Evolutionary conservation across 768 basidiomycete genomes (phyloP), one percentile per base, ranked within the genome.

Genomic region (Hypsizygus marmoreus): DNA sequence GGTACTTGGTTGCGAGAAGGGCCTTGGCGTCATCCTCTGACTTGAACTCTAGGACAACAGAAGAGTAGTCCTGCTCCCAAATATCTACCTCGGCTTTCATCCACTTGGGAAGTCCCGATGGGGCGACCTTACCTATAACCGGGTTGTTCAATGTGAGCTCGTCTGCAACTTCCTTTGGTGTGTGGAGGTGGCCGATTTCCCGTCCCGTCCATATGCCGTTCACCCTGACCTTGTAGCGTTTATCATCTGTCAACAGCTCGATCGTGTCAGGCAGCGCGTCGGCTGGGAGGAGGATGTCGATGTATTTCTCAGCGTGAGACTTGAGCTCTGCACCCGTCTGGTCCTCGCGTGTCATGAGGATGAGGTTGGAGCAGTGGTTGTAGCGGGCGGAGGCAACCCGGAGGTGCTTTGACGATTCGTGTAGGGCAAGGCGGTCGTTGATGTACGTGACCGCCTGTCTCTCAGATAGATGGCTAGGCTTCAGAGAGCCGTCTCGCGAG

Each of bases 171-270:
- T 31, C 34, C 16, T 29, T 13, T 4, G 28, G 40, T 3, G 40
- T 37, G 41, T 42, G 29, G 1, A 33, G 16, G 5, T 19, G 4
- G 4, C 11, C 23, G 26, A 23, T 19, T 3, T 36, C 19, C 0
- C 12, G 2, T 1, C 31, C 30, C 6, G 47, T 49, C 28, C 34
- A 31, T 1, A 43, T 30, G 1, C 51, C 50, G 6, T 57, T 55
- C 0, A 62, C 31, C 19, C 54, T 33, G 2, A 59, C 47, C 37
- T 58, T 62, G 44, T 22, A 62, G 40, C 55, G 50, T 19, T 50
- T 55, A 31, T 62, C 58, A 30, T 55, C 60, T 24, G 49, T 47
- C 17, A 49, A 10, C 4, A 40, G 32, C 2, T 42, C 49, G 11
- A 41, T 30, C 16, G 34, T 38, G 26, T 58, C 38, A 11, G 40